Percentiles rank a stretch among this genome's conserved stretches.
These are phyloP conservation scores for Diaporthe batatas DNA, from an alignment of 2,329 filamentous ascomycete genomes.

Conservation along the genomic window DNA sequence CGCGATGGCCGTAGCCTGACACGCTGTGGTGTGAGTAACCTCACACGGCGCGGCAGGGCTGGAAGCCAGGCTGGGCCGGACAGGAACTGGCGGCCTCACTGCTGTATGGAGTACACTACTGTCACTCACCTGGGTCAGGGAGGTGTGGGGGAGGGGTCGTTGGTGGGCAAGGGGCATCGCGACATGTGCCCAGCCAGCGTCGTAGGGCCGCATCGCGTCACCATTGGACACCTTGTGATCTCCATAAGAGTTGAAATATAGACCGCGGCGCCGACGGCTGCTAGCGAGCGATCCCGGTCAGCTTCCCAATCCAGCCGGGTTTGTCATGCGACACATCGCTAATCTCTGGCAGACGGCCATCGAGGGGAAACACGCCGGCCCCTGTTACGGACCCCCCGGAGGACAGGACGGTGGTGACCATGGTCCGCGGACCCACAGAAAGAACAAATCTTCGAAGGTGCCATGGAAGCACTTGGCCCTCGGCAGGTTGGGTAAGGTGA, in stretches of 20 bases:
- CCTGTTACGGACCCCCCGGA: slow-evolving; percentile 50
- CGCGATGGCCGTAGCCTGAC: slow-evolving; percentile 32
- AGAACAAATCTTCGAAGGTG: slow-evolving; percentile 59
- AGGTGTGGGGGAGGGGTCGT: slow-evolving; percentile 22
- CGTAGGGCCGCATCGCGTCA: slow-evolving; percentile 49
- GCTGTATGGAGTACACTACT: too few relatives aligned
- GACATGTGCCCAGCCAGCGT: slow-evolving; percentile 28
- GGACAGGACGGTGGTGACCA: slow-evolving; percentile 35
- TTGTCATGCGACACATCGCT: slow-evolving; percentile 57
- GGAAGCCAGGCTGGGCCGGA: slow-evolving; percentile 34
- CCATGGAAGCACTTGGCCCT: slow-evolving; percentile 46
- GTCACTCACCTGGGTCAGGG: not conserved
- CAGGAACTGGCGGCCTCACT: slow-evolving; percentile 40
- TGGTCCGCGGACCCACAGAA: slow-evolving; percentile 52
- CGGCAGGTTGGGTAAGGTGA: slow-evolving; percentile 42
- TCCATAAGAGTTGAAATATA: slow-evolving; percentile 56
- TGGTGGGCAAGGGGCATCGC: slow-evolving; percentile 33
- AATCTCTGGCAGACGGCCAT: slow-evolving; percentile 16
- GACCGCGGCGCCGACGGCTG: slow-evolving; percentile 51
- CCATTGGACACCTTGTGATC: slow-evolving; percentile 50
- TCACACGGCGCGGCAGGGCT: slow-evolving; percentile 34
- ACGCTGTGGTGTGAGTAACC: slow-evolving; percentile 18
- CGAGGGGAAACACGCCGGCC: slow-evolving; percentile 44
- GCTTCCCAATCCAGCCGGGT: slow-evolving; percentile 59
- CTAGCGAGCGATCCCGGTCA: slow-evolving; percentile 49